Base-by-base conservation (phyloP, 2,329 filamentous ascomycete genomes). In the Trichoderma sp. region DNA sequence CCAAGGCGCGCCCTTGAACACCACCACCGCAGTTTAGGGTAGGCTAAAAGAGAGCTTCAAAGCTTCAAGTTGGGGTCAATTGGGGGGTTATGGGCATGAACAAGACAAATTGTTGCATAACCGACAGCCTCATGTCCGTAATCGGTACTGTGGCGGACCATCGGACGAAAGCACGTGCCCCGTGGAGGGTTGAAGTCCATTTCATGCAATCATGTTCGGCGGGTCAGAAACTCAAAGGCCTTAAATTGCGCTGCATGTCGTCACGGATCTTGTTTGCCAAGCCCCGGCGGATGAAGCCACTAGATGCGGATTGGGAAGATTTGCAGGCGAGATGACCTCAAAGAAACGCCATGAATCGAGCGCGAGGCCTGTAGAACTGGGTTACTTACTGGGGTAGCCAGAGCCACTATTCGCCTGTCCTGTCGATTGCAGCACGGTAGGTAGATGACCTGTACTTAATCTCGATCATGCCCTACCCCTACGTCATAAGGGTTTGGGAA, bases 1-100 rank as follows among this genome's bases (percentile, higher is more conserved):
- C 45, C 45, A 53, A 60, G 67, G 67, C 67, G 67, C 67, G 67
- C 67, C 67, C 67, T 71, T 59, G 50, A 21, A 60, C 14, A 14
- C 38, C 16, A 53, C 3, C 16, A 24, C 29, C 18, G 33, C 4
- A 24, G 50, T 24, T 59, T 60, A 71, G 50, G 35, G 74, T 59
- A 56, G 31, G 24, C 11, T 53, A 56, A 24, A 14, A 21, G n/a
- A 45, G 41, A 45, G 41, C 41, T 45, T 45, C 7, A n/a, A 3
- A 45, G 18, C 45, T 50, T 50, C 18, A 11, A 50, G n/a, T 53
- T 14, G 50, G 50, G 50, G 50, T 56, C n/a, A 21, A 24, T 56
- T 24, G 18, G 45, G 8, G 3, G 35, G 35, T 7, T 50, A 50
- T 21, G 21, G 11, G 45, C 45, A 21, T n/a, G 41, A n/a, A n/a